phyloP scores from a whole-genome alignment of 345 rosid species.

The Melaleuca quinquenervia region DNA sequence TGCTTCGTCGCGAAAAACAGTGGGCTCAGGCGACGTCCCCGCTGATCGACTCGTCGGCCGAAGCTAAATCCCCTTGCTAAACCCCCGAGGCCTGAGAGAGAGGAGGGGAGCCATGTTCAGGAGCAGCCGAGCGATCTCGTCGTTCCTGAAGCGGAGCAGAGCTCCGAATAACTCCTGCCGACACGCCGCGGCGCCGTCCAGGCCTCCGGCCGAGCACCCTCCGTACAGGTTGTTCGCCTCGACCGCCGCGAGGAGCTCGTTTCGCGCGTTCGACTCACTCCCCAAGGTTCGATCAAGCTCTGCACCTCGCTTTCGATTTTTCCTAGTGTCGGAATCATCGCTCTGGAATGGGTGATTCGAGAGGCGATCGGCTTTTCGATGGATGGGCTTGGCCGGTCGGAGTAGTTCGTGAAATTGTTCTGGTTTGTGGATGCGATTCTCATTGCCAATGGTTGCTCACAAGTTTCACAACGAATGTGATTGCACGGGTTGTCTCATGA shows the following conservation, averaged over 20 bases:
- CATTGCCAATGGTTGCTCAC: background rate
- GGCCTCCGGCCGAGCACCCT: constrained; percentile 9
- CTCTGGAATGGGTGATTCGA: background rate
- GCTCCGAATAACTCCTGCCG: constrained; percentile 12
- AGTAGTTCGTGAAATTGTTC: background rate
- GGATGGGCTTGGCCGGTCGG: background rate
- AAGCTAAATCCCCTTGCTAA: background rate
- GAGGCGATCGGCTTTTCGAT: background rate
- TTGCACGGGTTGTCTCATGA: background rate
- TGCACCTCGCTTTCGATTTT: background rate
- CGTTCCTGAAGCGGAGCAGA: constrained; percentile 45
- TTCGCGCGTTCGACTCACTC: constrained; percentile 31
- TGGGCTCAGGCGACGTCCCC: background rate
- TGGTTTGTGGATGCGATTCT: background rate
- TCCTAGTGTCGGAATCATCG: background rate
- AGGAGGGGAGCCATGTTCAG: constrained; percentile 28
- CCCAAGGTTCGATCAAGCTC: constrained; percentile 12
- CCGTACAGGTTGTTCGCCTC: constrained; percentile 15
- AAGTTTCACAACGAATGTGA: background rate
- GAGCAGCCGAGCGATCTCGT: constrained; percentile 22
- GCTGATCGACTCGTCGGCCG: background rate
- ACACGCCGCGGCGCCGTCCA: constrained; percentile 19
- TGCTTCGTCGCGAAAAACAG: background rate
- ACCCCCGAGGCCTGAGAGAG: background rate
- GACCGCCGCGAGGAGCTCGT: constrained; percentile 24